phyloP scores from a whole-genome alignment of 2,329 filamentous ascomycete species.

The Verticillium klebahnii region DNA sequence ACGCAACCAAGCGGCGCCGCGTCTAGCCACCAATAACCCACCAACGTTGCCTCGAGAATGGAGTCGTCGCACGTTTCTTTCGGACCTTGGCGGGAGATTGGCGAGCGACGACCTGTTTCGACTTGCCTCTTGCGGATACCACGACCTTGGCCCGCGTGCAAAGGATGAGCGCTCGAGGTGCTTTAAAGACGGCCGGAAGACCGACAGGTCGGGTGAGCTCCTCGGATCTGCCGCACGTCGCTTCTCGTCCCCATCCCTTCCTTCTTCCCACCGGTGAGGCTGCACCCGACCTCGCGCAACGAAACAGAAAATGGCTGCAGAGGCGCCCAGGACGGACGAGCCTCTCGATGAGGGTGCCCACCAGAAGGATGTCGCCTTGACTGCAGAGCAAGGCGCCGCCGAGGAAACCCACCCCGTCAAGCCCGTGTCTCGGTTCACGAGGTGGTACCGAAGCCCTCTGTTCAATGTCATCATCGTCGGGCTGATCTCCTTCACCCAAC shows the following conservation, averaged over 20 bases:
- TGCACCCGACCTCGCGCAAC: not conserved
- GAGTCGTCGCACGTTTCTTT: not conserved
- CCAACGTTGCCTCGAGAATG: not conserved
- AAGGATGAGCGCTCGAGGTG: not conserved
- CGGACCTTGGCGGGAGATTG: not conserved
- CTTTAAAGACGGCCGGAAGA: not conserved
- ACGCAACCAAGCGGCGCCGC: not conserved
- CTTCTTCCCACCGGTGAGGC: not conserved
- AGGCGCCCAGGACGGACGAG: not conserved
- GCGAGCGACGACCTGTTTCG: not conserved
- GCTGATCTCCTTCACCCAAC: constrained; percentile 37
- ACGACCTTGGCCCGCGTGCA: not conserved
- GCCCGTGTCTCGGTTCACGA: constrained; percentile 22
- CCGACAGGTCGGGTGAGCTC: not conserved
- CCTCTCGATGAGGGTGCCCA: not conserved
- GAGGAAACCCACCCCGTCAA: constrained; percentile 9
- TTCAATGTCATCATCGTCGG: constrained; percentile 42
- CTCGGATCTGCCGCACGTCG: not conserved
- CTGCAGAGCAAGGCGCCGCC: not conserved
- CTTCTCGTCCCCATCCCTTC: not conserved
- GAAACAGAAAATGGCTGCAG: not conserved
- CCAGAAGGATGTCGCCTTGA: not conserved
- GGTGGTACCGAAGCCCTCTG: constrained; percentile 37
- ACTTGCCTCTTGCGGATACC: not conserved
- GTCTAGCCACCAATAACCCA: not conserved